A percentile compares a stretch with the other conserved stretches of the same genome.
Conservation (phyloP, 202 grass and related monocot genomes). For the Setaria italica region DNA sequence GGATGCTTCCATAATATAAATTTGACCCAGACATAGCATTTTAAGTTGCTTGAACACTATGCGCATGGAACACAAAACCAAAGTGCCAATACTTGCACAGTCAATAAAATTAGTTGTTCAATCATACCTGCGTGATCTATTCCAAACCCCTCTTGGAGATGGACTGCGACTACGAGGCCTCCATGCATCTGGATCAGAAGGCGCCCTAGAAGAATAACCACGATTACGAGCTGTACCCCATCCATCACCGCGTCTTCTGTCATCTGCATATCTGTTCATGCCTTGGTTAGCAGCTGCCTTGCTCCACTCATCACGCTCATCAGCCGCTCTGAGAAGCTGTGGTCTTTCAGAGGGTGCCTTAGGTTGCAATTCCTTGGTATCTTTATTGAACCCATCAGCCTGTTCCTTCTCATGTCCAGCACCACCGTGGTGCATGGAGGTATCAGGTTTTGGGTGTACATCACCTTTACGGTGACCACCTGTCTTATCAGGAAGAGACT, state of each 20-base stretch:
- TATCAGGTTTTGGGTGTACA: conserved; percentile 41
- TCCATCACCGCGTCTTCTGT: conserved; percentile 56
- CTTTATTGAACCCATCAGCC: conserved; percentile 48
- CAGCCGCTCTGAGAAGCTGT: conserved; percentile 43
- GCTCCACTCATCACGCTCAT: conserved; percentile 51
- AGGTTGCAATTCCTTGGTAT: conserved; percentile 47
- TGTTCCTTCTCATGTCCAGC: conserved; percentile 39
- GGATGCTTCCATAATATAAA: conserved; percentile 14
- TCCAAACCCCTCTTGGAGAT: conserved; percentile 75
- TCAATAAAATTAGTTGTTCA: conserved; percentile 11
- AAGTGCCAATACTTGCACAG: conserved; percentile 25
- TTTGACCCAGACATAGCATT: conserved; percentile 16
- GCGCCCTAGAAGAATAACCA: conserved; percentile 57
- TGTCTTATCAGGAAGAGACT: conserved; percentile 52
- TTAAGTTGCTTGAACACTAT: conserved; percentile 8
- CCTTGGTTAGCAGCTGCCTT: conserved; percentile 56
- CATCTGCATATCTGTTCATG: conserved; percentile 55
- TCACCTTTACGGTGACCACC: conserved; percentile 32
- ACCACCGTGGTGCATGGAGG: conserved; percentile 33
- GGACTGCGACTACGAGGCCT: conserved; percentile 60
- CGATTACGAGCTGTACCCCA: conserved; percentile 47
- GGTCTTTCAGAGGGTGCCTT: conserved; percentile 56
- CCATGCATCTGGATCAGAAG: conserved; percentile 65
- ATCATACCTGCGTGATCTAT: conserved; percentile 60
- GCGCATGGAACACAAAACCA: conserved; percentile 18